Percentiles rank a stretch among this genome's conserved stretches.
Evolutionary conservation across 148 eudicot species (phyloP).

Genomic region (Nyssa sinensis): DNA sequence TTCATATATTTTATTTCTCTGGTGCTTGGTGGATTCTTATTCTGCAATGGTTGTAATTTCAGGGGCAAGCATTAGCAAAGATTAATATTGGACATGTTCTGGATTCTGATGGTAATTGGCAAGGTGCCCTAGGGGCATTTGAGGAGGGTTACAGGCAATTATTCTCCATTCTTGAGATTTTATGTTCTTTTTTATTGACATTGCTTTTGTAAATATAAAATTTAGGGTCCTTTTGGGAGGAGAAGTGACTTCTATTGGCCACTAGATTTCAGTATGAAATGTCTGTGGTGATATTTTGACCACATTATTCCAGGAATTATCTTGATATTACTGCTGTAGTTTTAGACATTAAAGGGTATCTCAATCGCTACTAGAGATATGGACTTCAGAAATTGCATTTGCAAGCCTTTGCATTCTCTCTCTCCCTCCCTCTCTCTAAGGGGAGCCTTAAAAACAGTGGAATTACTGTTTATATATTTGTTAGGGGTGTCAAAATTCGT

Average conservation of each 20-base stretch:
- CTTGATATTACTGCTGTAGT: conserved; percentile 8
- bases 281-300: not conserved
- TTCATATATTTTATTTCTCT: not conserved
- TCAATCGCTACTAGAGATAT: no score
- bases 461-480: not conserved
- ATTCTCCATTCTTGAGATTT: not conserved
- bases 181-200: not conserved
- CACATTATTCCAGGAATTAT: not conserved
- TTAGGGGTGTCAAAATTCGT: not conserved
- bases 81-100: conserved; percentile 71
- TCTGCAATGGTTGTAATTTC: conserved; percentile 29
- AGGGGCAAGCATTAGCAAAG: conserved; percentile 95
- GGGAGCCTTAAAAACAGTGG: not conserved
- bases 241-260: not conserved
- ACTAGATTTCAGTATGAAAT: not conserved
- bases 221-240: not conserved
- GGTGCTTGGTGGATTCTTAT: conserved; percentile 9
- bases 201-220: not conserved
- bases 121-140: conserved; percentile 59
- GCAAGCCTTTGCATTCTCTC: not conserved
- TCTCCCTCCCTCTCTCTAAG: not conserved
- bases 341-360: not conserved
- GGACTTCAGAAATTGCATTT: no score
- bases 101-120: conserved; percentile 71
- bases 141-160: conserved; percentile 74